Percentiles rank a stretch among this genome's conserved stretches.
phyloP scores from a whole-genome alignment of 2,329 filamentous ascomycete species.

The Lomentospora prolificans region DNA sequence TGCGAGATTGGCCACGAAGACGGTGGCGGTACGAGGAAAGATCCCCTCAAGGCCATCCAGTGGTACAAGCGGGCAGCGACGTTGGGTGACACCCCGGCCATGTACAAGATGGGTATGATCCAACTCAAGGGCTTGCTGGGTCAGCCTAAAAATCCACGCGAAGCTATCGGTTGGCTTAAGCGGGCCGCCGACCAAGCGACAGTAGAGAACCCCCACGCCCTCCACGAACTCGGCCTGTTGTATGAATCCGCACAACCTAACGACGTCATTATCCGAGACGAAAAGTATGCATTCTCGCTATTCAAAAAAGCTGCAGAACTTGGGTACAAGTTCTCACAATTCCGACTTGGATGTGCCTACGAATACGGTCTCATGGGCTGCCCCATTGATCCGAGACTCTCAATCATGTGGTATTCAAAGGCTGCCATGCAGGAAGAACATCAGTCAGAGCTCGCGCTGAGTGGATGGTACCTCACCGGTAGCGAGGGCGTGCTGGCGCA shows the following conservation, averaged over 20 bases:
- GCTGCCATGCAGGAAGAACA: slow-evolving; percentile 91
- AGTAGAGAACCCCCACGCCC: slow-evolving; percentile 81
- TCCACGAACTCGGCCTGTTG: slow-evolving; percentile 73
- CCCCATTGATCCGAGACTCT: slow-evolving; percentile 70
- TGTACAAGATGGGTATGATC: slow-evolving; percentile 99
- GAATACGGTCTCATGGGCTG: slow-evolving; percentile 83
- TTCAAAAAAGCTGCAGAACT: slow-evolving; percentile 80
- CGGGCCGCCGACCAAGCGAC: slow-evolving; percentile 83
- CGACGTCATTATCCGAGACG: slow-evolving; percentile 70
- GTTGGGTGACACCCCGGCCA: slow-evolving; percentile 81
- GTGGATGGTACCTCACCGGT: slow-evolving; percentile 92
- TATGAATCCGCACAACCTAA: slow-evolving; percentile 56
- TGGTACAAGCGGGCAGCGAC: slow-evolving; percentile 95
- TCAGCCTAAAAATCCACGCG: slow-evolving; percentile 69
- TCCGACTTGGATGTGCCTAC: slow-evolving; percentile 74
- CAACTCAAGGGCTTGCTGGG: slow-evolving; percentile 87
- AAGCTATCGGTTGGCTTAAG: slow-evolving; percentile 88
- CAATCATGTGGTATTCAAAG: slow-evolving; percentile 88
- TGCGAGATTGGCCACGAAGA: slow-evolving; percentile 94
- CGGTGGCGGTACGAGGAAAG: slow-evolving; percentile 82
- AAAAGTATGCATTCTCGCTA: slow-evolving; percentile 68
- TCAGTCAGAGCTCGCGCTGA: slow-evolving; percentile 75
- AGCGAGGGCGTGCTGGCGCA: slow-evolving; percentile 79
- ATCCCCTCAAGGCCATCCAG: slow-evolving; percentile 88
- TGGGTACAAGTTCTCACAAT: slow-evolving; percentile 93